These are phyloP conservation scores for Aspergillus hortae DNA, from an alignment of 2,329 filamentous ascomycete genomes.

Conservation along the genomic window DNA sequence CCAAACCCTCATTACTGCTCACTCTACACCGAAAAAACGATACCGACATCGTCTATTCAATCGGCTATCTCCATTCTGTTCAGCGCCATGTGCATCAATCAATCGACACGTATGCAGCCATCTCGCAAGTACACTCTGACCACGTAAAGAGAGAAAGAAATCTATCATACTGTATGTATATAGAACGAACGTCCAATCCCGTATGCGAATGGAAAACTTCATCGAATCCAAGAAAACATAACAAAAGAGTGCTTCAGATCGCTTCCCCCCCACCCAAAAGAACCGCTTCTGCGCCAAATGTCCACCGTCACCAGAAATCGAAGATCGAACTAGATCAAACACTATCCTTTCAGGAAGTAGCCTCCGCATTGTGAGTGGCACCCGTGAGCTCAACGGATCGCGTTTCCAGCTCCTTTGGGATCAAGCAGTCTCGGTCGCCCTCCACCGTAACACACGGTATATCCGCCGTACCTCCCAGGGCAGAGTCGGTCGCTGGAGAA, in stretches of 20 bases:
- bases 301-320: not conserved
- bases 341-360: conserved; percentile 22
- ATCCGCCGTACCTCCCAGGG: conserved; percentile 8
- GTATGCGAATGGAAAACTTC: conserved; percentile 9
- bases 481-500: conserved; percentile 15
- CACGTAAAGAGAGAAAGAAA: conserved; percentile 2
- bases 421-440: conserved; percentile 16
- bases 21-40: no score
- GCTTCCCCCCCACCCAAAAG: not conserved
- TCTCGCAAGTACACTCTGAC: not conserved
- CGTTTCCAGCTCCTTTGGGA: conserved; percentile 35
- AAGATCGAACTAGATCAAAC: not conserved
- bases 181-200: conserved; percentile 12
- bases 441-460: conserved; percentile 9
- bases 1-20: no score
- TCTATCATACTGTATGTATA: conserved; percentile 22
- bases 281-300: not conserved
- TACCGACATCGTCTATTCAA: not conserved
- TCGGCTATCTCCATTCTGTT: not conserved
- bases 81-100: no score
- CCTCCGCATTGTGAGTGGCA: conserved; percentile 21
- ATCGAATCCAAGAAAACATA: not conserved
- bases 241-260: conserved; percentile 3
- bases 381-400: conserved; percentile 33
- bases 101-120: no score